These are phyloP conservation scores for Pestalotiopsis sp. DNA, from an alignment of 2,329 filamentous ascomycete genomes.

Conservation along the genomic window DNA sequence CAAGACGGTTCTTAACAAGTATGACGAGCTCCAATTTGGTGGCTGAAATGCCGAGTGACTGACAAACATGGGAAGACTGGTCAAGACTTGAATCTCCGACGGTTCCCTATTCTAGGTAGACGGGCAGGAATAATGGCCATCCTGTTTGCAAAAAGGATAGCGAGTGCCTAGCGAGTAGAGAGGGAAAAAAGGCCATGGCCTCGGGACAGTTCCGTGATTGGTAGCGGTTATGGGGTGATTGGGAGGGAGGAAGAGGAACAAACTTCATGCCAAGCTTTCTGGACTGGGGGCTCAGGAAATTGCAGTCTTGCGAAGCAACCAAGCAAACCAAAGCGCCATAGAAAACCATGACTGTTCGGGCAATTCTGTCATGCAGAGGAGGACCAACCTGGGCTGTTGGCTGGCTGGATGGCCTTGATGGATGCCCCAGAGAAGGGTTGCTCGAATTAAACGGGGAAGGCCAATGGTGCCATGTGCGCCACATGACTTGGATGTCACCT, in stretches of 20 bases:
- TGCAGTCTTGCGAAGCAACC: background rate
- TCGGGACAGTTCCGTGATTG: background rate
- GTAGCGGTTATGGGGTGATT: background rate
- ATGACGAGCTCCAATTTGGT: background rate
- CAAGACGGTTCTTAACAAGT: background rate
- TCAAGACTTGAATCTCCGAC: background rate
- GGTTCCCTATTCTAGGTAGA: background rate
- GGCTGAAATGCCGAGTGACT: background rate
- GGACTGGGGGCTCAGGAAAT: background rate
- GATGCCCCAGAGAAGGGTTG: no score
- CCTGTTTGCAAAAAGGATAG: background rate
- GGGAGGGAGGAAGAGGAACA: background rate
- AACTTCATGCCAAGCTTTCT: slow-evolving; percentile 8
- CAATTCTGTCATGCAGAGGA: background rate
- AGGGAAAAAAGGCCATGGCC: background rate
- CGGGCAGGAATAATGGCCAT: background rate
- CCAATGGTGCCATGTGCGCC: no score
- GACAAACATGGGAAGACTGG: background rate
- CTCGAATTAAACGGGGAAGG: no score
- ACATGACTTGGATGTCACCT: no score
- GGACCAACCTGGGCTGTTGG: background rate
- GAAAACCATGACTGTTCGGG: background rate
- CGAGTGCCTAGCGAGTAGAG: background rate
- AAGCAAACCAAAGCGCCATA: background rate
- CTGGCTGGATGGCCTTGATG: background rate